Evolutionary conservation across 2,329 filamentous ascomycete species (phyloP), one percentile per base, ranked within the genome.

Genomic region (Ophiostoma populinum): DNA sequence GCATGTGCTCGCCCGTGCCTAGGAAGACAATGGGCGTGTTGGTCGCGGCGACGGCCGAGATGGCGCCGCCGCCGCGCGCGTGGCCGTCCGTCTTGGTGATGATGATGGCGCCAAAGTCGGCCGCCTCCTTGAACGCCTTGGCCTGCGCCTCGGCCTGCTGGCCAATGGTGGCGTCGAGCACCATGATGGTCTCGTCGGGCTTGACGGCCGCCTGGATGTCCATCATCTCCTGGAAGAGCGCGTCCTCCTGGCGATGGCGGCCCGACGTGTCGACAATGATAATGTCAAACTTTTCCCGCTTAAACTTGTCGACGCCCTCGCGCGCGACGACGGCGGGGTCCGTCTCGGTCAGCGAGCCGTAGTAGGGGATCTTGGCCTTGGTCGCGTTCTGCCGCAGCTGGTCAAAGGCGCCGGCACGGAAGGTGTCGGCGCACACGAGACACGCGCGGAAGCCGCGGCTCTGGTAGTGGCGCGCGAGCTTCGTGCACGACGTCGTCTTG

Each of bases 21-120:
- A 98, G 83, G 56, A 94, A 98, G 9, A 95, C 86, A 46, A 98
- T 98, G 3, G 90, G 90, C 0, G 90, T 95, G 47, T 87, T 79
- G 20, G 90, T 98, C 3, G 90, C 90, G 1, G 90, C 90, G 38
- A 98, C 90, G 8, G 90, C 90, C 4, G 87, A 95, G 38, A 98
- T 98, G 41, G 90, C 90, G 60, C 90, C 90, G 64, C 90, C 90
- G 48, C 90, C 90, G 31, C 82, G 81, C 1, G 90, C 90, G 46
- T 93, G 83, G 44, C 90, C 90, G 52, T 98, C 90, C 0, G 87
- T 95, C 63, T 98, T 98, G 35, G 90, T 98, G 51, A 98, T 94
- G 51, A 98, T 93, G 49, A 98, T 98, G 44, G 90, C 85, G 51
- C 90, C 90, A 48, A 95, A 98, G 54, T 94, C 83, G 22, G 90